Evolutionary conservation across 2,329 filamentous ascomycete genomes (phyloP), one percentile per base, ranked within the genome.

Genomic region (Tolypocladium tundrense): DNA sequence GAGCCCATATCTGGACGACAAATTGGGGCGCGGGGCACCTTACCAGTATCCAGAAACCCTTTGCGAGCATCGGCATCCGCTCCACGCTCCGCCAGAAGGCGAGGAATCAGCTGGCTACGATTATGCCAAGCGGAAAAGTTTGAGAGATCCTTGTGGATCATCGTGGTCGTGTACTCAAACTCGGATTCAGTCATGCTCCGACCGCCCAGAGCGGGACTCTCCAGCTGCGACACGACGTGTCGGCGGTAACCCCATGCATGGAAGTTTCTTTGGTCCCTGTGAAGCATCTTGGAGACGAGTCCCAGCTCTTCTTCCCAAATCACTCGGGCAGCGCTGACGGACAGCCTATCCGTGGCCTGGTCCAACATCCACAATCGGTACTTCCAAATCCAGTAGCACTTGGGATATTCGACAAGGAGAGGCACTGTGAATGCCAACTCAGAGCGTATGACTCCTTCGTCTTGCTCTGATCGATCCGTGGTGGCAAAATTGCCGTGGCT

Each of bases 361-460:
- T 87, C 77, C 16, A 99, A 78, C 3, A 93, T 77, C 92, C 94
- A 99, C 52, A 88, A 75, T 35, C 94, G 87, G 73, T 97, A 93
- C 65, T 96, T 96, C 94, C 94, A 99, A 67, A 99, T 93, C 93
- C 94, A 97, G 76, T 99, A 99, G 79, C 94, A 97, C 72, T 99
- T 99, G 8, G 94, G 94, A 63, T 85, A 93, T 63, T 91, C 85
- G 62, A 90, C 81, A 54, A 99, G 82, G 24, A 99, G 80, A 0
- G 90, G 90, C 45, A 97, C 83, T 40, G 93, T 86, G 68, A 97
- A 96, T 53, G 77, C 76, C 40, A 99, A 79, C 70, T 99, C 94
- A 57, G 82, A 77, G 53, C 83, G 81, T 60, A 97, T 80, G 87
- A 24, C 27, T 55, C 37, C 65, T 50, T 61, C 37, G 27, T 69